phyloP scores from a whole-genome alignment of 129 eudicot species.

The Ambrosia trifida region DNA sequence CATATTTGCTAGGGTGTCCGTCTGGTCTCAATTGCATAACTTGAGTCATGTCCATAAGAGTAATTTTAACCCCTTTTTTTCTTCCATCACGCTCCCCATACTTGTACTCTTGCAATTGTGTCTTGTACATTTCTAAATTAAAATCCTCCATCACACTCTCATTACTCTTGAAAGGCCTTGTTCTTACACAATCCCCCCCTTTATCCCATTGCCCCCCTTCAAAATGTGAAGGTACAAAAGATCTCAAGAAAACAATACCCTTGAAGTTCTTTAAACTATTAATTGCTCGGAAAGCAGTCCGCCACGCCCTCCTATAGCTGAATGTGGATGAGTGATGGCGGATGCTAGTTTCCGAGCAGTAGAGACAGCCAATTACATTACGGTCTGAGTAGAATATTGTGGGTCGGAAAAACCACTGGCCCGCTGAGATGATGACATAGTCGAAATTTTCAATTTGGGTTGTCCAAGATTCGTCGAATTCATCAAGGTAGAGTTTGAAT shows the following conservation, averaged over 20 bases:
- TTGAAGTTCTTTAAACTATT: slow-evolving; percentile 40
- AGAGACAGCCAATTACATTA: slow-evolving; percentile 61
- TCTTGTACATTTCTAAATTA: slow-evolving; percentile 53
- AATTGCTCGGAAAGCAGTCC: slow-evolving; percentile 58
- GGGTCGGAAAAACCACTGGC: slow-evolving; percentile 91
- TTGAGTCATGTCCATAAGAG: slow-evolving; percentile 58
- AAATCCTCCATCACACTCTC: slow-evolving; percentile 48
- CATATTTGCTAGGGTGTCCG: slow-evolving; percentile 83
- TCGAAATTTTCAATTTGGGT: slow-evolving; percentile 45
- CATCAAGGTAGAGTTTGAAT: slow-evolving; percentile 72
- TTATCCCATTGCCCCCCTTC: slow-evolving; percentile 77
- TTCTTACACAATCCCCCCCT: slow-evolving; percentile 79
- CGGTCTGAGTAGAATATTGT: slow-evolving; percentile 52
- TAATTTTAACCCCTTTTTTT: slow-evolving; percentile 40
- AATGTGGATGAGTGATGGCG: slow-evolving; percentile 42
- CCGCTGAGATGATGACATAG: slow-evolving; percentile 72
- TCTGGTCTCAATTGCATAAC: slow-evolving; percentile 72
- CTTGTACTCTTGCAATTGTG: slow-evolving; percentile 61
- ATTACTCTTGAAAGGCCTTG: slow-evolving; percentile 49
- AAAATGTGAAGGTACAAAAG: slow-evolving; percentile 74
- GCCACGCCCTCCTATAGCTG: slow-evolving; percentile 65
- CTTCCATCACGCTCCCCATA: slow-evolving; percentile 51
- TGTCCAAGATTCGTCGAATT: slow-evolving; percentile 66
- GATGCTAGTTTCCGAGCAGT: slow-evolving; percentile 45
- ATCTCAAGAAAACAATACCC: slow-evolving; percentile 62